Conservation (phyloP, 805 yeast species). For the Vanderwaltozyma polyspora region DNA sequence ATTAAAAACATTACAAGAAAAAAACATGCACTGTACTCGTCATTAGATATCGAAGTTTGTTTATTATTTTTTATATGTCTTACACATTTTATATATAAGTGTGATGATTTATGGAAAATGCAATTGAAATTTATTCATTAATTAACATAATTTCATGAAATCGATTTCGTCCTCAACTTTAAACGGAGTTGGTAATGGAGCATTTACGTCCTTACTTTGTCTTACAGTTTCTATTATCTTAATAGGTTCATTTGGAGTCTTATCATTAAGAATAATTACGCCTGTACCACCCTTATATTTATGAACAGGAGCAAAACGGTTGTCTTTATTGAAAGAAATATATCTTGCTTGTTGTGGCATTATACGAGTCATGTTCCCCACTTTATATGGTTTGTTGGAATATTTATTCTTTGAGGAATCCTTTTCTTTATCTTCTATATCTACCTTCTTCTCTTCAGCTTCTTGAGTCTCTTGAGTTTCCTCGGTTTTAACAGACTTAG, state of each 20-base stretch:
- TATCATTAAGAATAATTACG: conserved; percentile 59
- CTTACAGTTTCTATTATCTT: conserved; percentile 74
- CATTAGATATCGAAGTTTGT: too few relatives aligned
- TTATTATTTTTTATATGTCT: too few relatives aligned
- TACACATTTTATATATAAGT: too few relatives aligned
- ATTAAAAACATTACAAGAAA: too few relatives aligned
- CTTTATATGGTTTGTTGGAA: conserved; percentile 52
- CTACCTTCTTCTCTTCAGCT: conserved; percentile 21
- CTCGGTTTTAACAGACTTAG: conserved; percentile 21
- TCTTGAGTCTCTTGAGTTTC: conserved; percentile 27
- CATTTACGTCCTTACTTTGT: conserved; percentile 62
- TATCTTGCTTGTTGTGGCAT: conserved; percentile 80
- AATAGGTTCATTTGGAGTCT: conserved; percentile 45
- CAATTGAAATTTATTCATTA: too few relatives aligned
- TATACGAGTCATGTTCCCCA: conserved; percentile 76
- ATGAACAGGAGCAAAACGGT: conserved; percentile 74
- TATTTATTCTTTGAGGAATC: conserved; percentile 37
- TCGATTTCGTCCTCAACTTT: conserved; percentile 24
- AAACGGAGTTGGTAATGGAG: conserved; percentile 37
- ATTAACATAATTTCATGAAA: conserved; percentile 7
- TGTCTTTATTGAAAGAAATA: conserved; percentile 64
- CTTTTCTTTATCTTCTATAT: conserved; percentile 15
- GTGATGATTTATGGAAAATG: too few relatives aligned
- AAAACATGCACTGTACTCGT: too few relatives aligned
- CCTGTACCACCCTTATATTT: conserved; percentile 61